These are phyloP conservation scores for Ogataea nakhonphanomensis DNA, from an alignment of 805 yeast species.

Conservation along the genomic window DNA sequence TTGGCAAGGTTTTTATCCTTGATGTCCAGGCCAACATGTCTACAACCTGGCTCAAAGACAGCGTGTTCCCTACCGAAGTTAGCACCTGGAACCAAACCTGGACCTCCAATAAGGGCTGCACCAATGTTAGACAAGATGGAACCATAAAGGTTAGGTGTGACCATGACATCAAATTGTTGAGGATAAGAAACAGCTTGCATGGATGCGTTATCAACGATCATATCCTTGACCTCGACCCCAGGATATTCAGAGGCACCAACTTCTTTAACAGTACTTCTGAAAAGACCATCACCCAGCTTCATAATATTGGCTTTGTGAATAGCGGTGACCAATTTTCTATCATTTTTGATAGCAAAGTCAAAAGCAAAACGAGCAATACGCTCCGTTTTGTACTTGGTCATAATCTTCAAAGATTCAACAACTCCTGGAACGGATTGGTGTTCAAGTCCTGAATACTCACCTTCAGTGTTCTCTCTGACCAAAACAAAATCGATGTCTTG, in stretches of 20 bases:
- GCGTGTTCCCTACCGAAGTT: conserved; percentile 97
- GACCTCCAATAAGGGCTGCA: conserved; percentile 96
- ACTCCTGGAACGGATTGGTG: conserved; percentile 97
- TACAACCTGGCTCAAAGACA: conserved; percentile 98
- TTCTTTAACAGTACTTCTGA: conserved; percentile 88
- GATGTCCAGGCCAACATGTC: conserved; percentile 97
- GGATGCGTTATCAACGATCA: conserved; percentile 97
- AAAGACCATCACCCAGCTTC: conserved; percentile 98
- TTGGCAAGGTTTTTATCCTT: conserved; percentile 93
- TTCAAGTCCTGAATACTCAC: conserved; percentile 97
- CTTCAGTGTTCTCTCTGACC: conserved; percentile 98
- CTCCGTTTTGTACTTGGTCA: conserved; percentile 92
- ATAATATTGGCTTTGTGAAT: conserved; percentile 99
- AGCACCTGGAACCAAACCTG: conserved; percentile 98
- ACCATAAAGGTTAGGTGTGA: conserved; percentile 97
- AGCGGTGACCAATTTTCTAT: conserved; percentile 90
- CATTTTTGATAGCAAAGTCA: conserved; percentile 89
- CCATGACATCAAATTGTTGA: conserved; percentile 96
- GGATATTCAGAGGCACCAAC: conserved; percentile 85
- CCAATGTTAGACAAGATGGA: conserved; percentile 96
- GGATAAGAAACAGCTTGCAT: conserved; percentile 99
- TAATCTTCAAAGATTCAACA: conserved; percentile 92
- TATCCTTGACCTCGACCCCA: conserved; percentile 76
- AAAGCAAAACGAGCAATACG: conserved; percentile 96
- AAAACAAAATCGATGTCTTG: conserved; percentile 87